A percentile compares a stretch with the other conserved stretches of the same genome.
Conservation (phyloP, 192 early-diverging fungal species). For the Lunasporangiospora selenospora region DNA sequence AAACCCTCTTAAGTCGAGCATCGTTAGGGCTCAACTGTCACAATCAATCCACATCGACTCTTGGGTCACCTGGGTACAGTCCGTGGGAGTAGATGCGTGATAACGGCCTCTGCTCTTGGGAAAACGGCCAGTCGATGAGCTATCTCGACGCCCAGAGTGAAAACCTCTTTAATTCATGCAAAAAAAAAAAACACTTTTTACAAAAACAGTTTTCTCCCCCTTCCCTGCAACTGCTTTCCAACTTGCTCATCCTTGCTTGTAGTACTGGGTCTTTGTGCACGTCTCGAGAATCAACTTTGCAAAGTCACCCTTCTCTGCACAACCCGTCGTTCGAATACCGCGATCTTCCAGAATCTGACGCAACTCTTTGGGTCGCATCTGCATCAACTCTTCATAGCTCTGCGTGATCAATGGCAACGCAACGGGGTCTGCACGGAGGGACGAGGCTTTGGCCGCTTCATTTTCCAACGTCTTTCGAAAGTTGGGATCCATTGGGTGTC, state of each 20-base stretch:
- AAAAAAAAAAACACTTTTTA: too few species aligned
- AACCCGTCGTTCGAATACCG: constrained; percentile 45
- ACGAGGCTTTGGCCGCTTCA: constrained; percentile 30
- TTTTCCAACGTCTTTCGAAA: constrained; percentile 39
- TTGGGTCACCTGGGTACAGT: too few species aligned
- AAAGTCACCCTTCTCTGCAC: constrained; percentile 59
- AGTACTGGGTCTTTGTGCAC: constrained; percentile 43
- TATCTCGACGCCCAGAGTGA: too few species aligned
- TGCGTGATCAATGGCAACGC: constrained; percentile 55
- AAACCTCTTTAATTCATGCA: too few species aligned
- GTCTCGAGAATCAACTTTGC: constrained; percentile 52
- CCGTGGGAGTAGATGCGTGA: too few species aligned
- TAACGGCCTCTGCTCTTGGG: too few species aligned
- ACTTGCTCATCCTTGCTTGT: constrained; percentile 33
- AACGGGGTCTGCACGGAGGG: constrained; percentile 33
- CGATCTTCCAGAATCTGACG: constrained; percentile 57
- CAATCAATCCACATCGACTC: too few species aligned
- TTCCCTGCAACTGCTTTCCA: too few species aligned
- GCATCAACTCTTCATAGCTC: constrained; percentile 55
- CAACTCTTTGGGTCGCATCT: constrained; percentile 55
- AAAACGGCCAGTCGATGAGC: too few species aligned
- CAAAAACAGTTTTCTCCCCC: too few species aligned
- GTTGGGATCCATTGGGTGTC: constrained; percentile 58
- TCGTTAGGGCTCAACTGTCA: too few species aligned
- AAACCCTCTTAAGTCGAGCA: too few species aligned